Base-by-base conservation (phyloP, 768 basidiomycete species). In the Myochromella boudieri region DNA sequence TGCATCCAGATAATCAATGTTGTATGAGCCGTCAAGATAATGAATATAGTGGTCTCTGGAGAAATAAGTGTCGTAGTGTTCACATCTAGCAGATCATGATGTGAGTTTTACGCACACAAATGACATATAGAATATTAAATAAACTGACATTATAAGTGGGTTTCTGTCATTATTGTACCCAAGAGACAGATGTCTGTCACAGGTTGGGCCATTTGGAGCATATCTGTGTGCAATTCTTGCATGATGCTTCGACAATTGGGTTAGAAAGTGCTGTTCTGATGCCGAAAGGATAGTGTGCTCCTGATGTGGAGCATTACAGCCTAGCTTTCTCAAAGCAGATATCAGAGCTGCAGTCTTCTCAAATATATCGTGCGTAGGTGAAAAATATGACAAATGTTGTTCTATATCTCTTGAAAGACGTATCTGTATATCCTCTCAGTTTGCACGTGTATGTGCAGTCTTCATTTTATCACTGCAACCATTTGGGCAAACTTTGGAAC, bases 1-100 rank as follows among this genome's bases (percentile, higher is more conserved):
- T 3, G 60, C 62, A 29, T 57, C 51, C 0, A 60, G 17, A 28
- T 63, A 63, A 1, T 51, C 51, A 3, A 59, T 21, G 21, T 63
- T 45, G 25, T 60, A 60, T 1, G 49, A 46, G 2, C 46, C 27
- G 36, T 57, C 28, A n/a, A 44, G 36, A 12, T 36, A 36, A 1
- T 50, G 31, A 1, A 50, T 20, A 10, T 44, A 48, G 21, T 48
- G 51, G 18, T 52, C 36, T 2, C 25, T 11, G 12, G 37, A 39
- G 3, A 1, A 26, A 12, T 22, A 37, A 9, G 26, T 15, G 32
- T 32, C 18, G 12, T 51, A 51, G 22, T 51, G 38, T 22, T 51
- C 40, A 26, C 49, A 53, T 22, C 44, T 51, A 39, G 18, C 17
- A 6, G 6, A 3, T 18, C 7, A 37, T 4, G 37, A 4, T 18